Conservation (phyloP, 2,329 filamentous ascomycete genomes). For the Bisporella sp. region DNA sequence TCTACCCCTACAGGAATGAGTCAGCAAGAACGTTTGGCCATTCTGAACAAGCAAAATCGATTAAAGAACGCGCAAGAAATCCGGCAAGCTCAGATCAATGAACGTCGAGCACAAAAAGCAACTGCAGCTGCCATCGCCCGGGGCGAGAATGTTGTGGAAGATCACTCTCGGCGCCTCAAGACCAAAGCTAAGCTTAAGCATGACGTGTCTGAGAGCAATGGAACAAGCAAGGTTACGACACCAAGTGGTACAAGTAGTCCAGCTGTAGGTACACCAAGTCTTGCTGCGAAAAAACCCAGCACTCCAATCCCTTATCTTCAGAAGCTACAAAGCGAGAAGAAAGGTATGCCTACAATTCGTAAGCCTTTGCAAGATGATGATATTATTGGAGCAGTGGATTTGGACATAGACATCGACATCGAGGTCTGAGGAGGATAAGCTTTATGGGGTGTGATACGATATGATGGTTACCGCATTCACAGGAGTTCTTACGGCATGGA, state of each 20-base stretch:
- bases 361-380: constrained; percentile 85
- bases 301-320: constrained; percentile 43
- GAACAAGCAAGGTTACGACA: constrained; percentile 42
- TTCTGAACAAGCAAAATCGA: constrained; percentile 79
- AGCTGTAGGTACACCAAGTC: constrained; percentile 36
- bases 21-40: constrained; percentile 76
- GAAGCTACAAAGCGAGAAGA: constrained; percentile 36
- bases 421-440: background rate
- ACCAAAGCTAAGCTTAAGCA: constrained; percentile 63
- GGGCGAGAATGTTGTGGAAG: constrained; percentile 53
- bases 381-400: constrained; percentile 79
- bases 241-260: constrained; percentile 42
- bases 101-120: constrained; percentile 58
- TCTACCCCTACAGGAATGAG: constrained; percentile 40
- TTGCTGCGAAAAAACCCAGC: constrained; percentile 34
- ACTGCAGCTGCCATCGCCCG: constrained; percentile 54
- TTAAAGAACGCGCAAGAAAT: constrained; percentile 80
- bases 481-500: no score
- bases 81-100: constrained; percentile 82
- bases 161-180: constrained; percentile 54
- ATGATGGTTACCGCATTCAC: no score
- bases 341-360: constrained; percentile 59
- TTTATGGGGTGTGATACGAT: no score
- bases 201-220: constrained; percentile 45
- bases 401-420: constrained; percentile 81